Conservation (phyloP, 257 asterid genomes). For the Eustoma russellianum region DNA sequence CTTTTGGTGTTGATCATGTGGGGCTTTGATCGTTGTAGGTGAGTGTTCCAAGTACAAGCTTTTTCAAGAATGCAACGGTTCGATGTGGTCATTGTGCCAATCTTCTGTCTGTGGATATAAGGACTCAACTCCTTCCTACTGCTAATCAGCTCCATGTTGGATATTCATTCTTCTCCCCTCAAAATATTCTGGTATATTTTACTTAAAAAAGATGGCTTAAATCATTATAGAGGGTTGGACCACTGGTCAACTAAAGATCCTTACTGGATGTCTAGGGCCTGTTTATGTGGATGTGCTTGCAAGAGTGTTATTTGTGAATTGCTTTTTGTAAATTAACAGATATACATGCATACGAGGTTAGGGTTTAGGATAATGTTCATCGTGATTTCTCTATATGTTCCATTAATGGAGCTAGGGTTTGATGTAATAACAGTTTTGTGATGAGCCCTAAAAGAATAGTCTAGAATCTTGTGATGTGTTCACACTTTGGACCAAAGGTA, state of each 20-base stretch:
- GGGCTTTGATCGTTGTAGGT: conserved; percentile 33
- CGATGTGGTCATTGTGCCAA: conserved; percentile 98
- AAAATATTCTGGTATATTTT: conserved; percentile 63
- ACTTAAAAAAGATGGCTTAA: neutral
- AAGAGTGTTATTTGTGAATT: too few species aligned
- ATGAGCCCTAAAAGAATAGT: neutral
- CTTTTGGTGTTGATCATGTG: neutral
- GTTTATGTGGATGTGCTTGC: too few species aligned
- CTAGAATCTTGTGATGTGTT: neutral
- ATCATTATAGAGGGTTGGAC: too few species aligned
- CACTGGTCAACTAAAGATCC: too few species aligned
- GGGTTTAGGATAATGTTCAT: too few species aligned
- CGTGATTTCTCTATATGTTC: too few species aligned
- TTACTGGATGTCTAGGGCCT: too few species aligned
- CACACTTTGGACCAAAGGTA: neutral
- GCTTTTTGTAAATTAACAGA: too few species aligned
- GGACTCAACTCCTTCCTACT: conserved; percentile 66
- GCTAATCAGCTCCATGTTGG: conserved; percentile 76
- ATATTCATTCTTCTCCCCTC: conserved; percentile 84
- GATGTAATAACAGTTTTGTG: neutral
- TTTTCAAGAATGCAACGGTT: conserved; percentile 94
- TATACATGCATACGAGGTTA: too few species aligned
- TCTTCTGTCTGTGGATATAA: conserved; percentile 90
- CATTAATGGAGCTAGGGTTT: conserved; percentile 18
- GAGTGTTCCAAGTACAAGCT: conserved; percentile 87